Percentiles rank a stretch among this genome's conserved stretches.
Conservation (phyloP, 768 basidiomycete genomes). For the Phaeotremella fagi region DNA sequence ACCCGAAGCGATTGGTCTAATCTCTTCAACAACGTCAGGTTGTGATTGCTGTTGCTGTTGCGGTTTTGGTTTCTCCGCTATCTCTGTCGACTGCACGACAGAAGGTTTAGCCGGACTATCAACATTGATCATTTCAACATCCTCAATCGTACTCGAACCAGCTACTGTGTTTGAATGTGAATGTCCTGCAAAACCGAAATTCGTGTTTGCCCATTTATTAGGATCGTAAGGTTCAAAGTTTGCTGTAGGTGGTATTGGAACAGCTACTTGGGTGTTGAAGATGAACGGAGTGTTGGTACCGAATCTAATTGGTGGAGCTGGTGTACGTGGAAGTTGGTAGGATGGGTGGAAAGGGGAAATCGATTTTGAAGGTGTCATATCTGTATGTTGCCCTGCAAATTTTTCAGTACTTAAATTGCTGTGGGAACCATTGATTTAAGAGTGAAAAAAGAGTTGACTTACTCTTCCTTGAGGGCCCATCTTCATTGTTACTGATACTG, state of each 20-base stretch:
- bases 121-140: constrained; percentile 29
- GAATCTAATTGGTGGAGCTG: background rate
- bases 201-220: constrained; percentile 8
- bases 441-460: no score
- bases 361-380: constrained; percentile 20
- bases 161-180: no score
- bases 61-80: constrained; percentile 1
- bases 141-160: constrained; percentile 9
- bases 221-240: constrained; percentile 16
- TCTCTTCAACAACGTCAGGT: constrained; percentile 1
- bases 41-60: no score
- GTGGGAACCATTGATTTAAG: no score
- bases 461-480: constrained; percentile 39
- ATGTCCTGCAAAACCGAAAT: constrained; percentile 17
- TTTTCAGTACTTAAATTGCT: constrained; percentile 1
- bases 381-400: constrained; percentile 30
- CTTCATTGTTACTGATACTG: constrained; percentile 13
- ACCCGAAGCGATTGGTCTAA: constrained; percentile 3
- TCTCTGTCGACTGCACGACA: constrained; percentile 5
- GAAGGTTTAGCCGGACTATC: constrained; percentile 23
- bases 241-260: constrained; percentile 7
- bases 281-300: constrained; percentile 8
- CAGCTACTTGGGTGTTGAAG: constrained; percentile 10
- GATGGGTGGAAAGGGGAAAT: constrained; percentile 10
- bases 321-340: background rate